These are phyloP conservation scores for Eimeria sp. DNA, from an alignment of 169 alveolate genomes.

Conservation along the genomic window DNA sequence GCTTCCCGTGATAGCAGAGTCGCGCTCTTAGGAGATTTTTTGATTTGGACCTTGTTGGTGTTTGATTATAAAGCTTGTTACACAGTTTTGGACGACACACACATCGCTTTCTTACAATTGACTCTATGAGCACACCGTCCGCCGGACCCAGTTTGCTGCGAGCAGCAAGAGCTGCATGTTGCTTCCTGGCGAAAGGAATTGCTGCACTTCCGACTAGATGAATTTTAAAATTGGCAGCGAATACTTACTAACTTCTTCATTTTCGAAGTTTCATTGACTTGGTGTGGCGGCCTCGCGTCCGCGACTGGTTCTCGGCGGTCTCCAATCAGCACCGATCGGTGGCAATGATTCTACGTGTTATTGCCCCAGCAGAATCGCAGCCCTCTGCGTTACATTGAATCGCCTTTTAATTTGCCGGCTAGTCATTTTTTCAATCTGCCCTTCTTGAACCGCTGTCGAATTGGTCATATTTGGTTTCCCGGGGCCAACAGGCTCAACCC, in stretches of 20 bases:
- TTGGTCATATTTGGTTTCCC: not conserved
- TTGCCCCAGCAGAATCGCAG: not conserved
- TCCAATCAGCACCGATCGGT: not conserved
- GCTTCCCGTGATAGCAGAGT: not conserved
- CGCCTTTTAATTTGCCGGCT: not conserved
- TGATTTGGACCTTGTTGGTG: not conserved
- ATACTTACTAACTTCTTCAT: not conserved
- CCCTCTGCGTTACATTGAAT: not conserved
- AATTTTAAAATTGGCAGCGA: not conserved
- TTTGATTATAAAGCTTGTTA: not conserved
- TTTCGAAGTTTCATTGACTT: not conserved
- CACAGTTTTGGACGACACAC: not conserved
- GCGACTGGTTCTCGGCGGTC: slow-evolving; percentile 30
- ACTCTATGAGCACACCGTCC: not conserved
- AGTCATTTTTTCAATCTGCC: not conserved
- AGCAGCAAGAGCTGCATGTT: not conserved
- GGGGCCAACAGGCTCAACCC: not conserved
- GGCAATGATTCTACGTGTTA: not conserved
- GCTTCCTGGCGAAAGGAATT: not conserved
- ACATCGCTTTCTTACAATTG: not conserved
- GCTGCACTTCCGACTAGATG: not conserved
- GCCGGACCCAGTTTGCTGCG: not conserved
- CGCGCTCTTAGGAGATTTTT: not conserved
- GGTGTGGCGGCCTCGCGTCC: not conserved
- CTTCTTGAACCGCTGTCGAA: not conserved